Base-by-base conservation (phyloP, 176 grass and related monocot genomes). In the Typha latifolia region DNA sequence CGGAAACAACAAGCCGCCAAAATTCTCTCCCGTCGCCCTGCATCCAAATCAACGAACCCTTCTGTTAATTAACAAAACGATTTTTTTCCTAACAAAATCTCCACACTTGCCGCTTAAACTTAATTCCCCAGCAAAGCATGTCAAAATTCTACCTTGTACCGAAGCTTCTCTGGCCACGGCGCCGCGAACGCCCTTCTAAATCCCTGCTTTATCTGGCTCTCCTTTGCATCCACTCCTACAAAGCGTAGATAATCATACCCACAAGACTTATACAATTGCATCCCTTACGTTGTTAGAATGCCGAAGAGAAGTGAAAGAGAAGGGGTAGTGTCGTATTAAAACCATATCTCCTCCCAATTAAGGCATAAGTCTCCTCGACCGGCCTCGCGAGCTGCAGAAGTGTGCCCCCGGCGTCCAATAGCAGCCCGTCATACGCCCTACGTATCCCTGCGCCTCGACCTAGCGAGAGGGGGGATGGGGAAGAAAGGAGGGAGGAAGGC, bases 111-210 rank as follows among this genome's bases (percentile, higher is more conserved):
- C 4, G 2, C 34, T 8, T 37, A 37, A 37, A 37, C 4, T 37
- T 37, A 49, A 47, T 1, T 57, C 20, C 13, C 51, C 27, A 65
- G 49, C 64, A 67, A 76, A 67, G 16, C 4, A 23, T 14, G 48
- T 64, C 5, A 24, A 14, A 61, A 49, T 32, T 16, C 77, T 65
- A 91, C 94, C 83, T 92, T 77, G 68, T 97, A 97, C 14, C 83
- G 82, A 67, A 97, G 85, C 7, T 90, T 97, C 72, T 90, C 77
- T 1, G 94, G 88, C 88, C 94, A 97, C 71, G 94, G 78, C 14
- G 89, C 83, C 0, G 76, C 71, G 34, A 97, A 97, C 20, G 81
- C 93, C 52, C 88, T 76, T 66, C 72, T 86, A 82, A 97, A 97
- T 29, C 93, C 93, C 24, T 92, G 62, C 78, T 71, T 97, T 67